Conservation (phyloP, 2,329 filamentous ascomycete genomes). For the Paraphoma sp. region DNA sequence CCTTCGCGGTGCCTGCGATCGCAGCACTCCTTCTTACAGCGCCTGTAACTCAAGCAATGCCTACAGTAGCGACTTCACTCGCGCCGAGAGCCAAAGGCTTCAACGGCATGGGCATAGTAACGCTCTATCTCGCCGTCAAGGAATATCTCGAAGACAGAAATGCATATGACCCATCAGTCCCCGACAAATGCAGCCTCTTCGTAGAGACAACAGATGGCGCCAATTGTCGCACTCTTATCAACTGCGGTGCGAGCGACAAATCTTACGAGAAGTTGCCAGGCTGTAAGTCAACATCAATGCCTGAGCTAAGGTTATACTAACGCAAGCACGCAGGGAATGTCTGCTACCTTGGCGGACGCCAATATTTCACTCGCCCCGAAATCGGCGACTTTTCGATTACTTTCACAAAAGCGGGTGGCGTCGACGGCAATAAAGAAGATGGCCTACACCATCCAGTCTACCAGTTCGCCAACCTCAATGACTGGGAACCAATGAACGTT, state of each 20-base stretch:
- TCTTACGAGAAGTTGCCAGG: not conserved
- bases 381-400: slow-evolving; percentile 6
- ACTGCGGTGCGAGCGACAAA: not conserved
- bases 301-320: too few relatives aligned
- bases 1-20: not conserved
- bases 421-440: slow-evolving; percentile 5
- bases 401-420: slow-evolving; percentile 3
- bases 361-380: slow-evolving; percentile 6
- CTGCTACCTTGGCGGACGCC: slow-evolving; percentile 1
- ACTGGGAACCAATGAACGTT: slow-evolving; percentile 2
- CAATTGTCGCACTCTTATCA: not conserved
- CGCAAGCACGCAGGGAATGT: not conserved
- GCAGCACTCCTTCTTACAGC: not conserved
- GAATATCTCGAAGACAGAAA: not conserved
- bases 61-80: not conserved
- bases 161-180: slow-evolving; percentile 3
- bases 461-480: slow-evolving; percentile 3
- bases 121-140: not conserved
- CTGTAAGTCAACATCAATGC: not conserved
- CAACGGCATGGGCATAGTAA: not conserved
- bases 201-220: not conserved
- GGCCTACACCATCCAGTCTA: slow-evolving; percentile 4
- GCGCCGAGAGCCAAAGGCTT: not conserved
- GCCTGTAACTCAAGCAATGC: slow-evolving; percentile 3
- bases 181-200: slow-evolving; percentile 2